Base-by-base conservation (phyloP, 352 stramenopile species). In the Phytophthora melonis region DNA sequence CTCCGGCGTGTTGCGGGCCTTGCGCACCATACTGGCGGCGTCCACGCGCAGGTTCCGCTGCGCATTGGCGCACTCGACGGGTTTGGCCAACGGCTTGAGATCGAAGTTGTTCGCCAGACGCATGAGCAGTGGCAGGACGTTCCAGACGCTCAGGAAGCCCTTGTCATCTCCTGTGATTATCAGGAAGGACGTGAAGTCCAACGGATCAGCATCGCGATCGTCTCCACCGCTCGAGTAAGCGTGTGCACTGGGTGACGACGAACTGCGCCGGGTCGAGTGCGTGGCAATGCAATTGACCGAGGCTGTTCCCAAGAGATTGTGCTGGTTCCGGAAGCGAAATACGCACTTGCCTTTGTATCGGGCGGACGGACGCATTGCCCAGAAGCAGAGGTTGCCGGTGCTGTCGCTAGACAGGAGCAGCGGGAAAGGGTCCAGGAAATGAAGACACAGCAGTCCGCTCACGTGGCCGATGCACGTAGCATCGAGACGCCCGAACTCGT, bases 401-500 rank as follows among this genome's bases (percentile, higher is more conserved):
- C 85, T 87, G 65, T 97, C 90, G 32, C 78, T 89, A 27, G 87
- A 86, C 1, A 91, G 52, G 6, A 95, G 82, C 27, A 95, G 64
- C 47, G 89, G 90, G 58, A 87, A 93, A 49, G 84, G 84, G 25
- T 95, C 88, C 19, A 95, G 45, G 62, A 96, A 96, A 45, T 83
- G 72, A 9, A 96, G 63, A 21, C 81, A 75, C 23, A 91, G 67
- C 25, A 96, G 74, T 16, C 87, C 84, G 62, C 80, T 92, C 60
- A 91, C 84, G 66, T 96, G 86, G 7, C 87, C 83, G 27, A 93
- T 83, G 68, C 88, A 93, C 56, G 83, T 91, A n/a, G 78, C 74
- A 50, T 93, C 82, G 3, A 93, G 80, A 14, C 91, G 87, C 23
- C 89, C 90, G 63, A 97, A 97, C 69, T 97, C 91, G 77, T 95